Evolutionary conservation across 495 filamentous ascomycete genomes (phyloP), one percentile per base, ranked within the genome.

Genomic region (Tuber magnatum): DNA sequence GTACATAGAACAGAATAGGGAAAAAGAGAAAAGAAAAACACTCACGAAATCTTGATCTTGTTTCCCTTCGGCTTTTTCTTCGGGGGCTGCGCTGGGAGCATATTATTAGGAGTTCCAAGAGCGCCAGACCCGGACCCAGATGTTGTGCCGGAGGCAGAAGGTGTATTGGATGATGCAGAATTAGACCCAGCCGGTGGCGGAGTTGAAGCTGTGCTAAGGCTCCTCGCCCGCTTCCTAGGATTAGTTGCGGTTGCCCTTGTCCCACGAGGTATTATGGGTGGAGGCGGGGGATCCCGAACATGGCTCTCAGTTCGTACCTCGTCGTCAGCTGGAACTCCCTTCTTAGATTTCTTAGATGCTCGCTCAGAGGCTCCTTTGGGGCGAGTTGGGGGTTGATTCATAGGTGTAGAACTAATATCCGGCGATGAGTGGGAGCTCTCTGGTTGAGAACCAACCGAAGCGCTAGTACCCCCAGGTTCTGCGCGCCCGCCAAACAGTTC

Each of bases 11-110:
- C 42, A 14, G 75, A 73, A 79, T 74, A 74, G n/a, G n/a, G 41
- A 70, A 73, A 80, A 73, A 1, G 5, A 22, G 22, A 22, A n/a
- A 51, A 28, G 9, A 12, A 71, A 73, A 78, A 81, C 69, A 82
- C 80, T 82, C 69, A 82, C 80, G 77, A 80, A 46, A 80, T 76
- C 74, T 81, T 81, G 32, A 76, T 81, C 68, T 81, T 81, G 71
- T 81, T 82, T 41, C 77, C 74, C 40, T 81, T 81, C 22, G 68
- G 81, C 73, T 81, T 81, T 77, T 82, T 82, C 75, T 81, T 81
- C 24, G 76, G 76, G 1, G 80, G 80, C 39, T 79, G 79, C 16
- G 71, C 65, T 43, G 73, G 76, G 65, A 51, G 56, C 56, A 65
- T 65, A 65, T 71, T 65, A 65, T 71, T 32, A 9, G 73, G 72